Conservation (phyloP, 2,329 filamentous ascomycete species). For the Fonsecaea pugnacius region DNA sequence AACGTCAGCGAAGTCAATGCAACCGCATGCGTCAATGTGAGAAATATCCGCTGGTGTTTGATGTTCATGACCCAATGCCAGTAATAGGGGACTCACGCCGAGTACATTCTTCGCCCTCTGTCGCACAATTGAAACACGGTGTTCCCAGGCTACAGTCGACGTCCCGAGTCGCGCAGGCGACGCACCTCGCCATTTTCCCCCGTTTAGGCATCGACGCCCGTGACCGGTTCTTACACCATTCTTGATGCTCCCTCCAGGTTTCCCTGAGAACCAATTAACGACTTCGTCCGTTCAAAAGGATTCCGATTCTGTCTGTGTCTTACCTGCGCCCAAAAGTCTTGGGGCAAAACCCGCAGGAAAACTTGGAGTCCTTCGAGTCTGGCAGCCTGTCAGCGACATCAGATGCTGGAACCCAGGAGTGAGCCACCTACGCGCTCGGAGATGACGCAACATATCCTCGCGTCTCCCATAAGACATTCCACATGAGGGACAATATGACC, state of each 20-base stretch:
- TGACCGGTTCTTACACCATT: background rate
- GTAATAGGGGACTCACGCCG: background rate
- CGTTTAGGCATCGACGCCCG: background rate
- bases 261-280: background rate
- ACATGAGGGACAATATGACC: background rate
- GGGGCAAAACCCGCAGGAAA: background rate
- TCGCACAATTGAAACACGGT: background rate
- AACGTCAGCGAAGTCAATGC: background rate
- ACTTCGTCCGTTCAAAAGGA: background rate
- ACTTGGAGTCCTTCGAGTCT: background rate
- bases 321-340: background rate
- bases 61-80: background rate
- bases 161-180: background rate
- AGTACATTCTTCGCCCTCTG: background rate
- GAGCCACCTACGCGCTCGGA: background rate
- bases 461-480: background rate
- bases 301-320: background rate
- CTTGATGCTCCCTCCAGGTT: background rate
- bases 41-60: background rate
- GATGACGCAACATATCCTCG: background rate
- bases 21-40: too few species aligned
- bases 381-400: background rate
- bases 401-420: background rate
- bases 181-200: background rate
- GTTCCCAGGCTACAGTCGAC: background rate